These are phyloP conservation scores for Talaromyces borbonicus DNA, from an alignment of 495 filamentous ascomycete species.

Conservation along the genomic window DNA sequence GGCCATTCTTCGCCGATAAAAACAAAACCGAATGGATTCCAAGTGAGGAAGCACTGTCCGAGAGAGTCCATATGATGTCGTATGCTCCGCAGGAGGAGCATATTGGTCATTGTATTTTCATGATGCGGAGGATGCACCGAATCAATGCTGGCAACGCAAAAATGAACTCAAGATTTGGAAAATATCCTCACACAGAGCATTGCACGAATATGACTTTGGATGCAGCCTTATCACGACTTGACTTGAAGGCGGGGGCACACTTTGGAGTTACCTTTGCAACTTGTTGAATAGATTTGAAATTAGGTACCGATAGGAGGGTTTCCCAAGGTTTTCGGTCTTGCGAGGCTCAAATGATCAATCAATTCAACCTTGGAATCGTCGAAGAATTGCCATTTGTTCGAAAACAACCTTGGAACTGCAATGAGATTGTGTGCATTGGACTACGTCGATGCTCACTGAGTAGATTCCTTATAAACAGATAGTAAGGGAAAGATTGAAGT, in stretches of 20 bases:
- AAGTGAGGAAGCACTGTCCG: neutral
- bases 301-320: no score
- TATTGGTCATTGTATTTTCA: slow-evolving; percentile 1
- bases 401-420: no score
- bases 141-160: neutral
- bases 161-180: neutral
- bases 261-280: neutral
- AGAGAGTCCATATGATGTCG: neutral
- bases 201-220: neutral
- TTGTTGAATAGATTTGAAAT: neutral
- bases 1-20: slow-evolving; percentile 1
- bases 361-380: no score
- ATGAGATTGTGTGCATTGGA: no score
- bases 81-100: neutral
- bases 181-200: neutral
- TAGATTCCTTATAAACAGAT: no score
- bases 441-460: no score
- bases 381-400: no score
- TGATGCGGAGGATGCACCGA: neutral
- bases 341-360: no score
- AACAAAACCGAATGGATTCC: neutral
- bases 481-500: no score
- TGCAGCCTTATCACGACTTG: neutral
- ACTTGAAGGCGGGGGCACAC: neutral
- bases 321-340: no score